Evolutionary conservation across 768 basidiomycete species (phyloP), one percentile per base, ranked within the genome.

Genomic region (Auriscalpium vulgare): DNA sequence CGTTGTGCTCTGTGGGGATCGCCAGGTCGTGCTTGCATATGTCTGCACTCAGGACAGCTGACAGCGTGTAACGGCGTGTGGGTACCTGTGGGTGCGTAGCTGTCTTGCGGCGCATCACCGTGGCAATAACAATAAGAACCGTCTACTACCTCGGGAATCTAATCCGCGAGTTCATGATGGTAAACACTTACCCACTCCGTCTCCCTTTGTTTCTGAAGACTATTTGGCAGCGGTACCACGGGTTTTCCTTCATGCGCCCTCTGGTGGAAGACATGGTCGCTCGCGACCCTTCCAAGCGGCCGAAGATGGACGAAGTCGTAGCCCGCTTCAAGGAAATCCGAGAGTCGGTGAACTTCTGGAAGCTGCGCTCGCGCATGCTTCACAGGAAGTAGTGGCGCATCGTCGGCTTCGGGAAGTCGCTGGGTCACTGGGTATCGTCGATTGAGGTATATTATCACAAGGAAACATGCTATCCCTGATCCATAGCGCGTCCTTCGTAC

Each of bases 251-350:
- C 23, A 47, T 61, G 54, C 34, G 36, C 8, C 46, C 19, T 37
- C 45, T 66, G 14, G 59, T 65, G 40, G 47, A 51, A 0, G 69
- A 73, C 17, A 75, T 76, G 74, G 63, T 68, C 1, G 65, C 72
- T 53, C 53, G 57, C 0, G 67, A 75, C 45, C 71, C 73, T 0
- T 43, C 57, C 6, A 66, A 67, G 49, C 69, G 74, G 13, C 74
- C 74, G 0, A 67, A 63, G 1, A 74, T 74, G 58, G 65, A 68
- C n/a, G 65, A 73, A 50, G 73, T 72, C 4, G 66, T 73, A n/a
- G 46, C 57, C 13, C 66, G 65, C 8, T 73, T 74, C 47, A 63
- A 68, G 7, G 50, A 51, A 5, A 68, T 72, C 21, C 48, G 63
- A 14, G 44, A 57, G 16, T 59, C 61, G 1, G 51, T 73, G 37